Evolutionary conservation across 208 protist genomes (phyloP), one percentile per base, ranked within the genome.

Genomic region (Porcisia hertigi): DNA sequence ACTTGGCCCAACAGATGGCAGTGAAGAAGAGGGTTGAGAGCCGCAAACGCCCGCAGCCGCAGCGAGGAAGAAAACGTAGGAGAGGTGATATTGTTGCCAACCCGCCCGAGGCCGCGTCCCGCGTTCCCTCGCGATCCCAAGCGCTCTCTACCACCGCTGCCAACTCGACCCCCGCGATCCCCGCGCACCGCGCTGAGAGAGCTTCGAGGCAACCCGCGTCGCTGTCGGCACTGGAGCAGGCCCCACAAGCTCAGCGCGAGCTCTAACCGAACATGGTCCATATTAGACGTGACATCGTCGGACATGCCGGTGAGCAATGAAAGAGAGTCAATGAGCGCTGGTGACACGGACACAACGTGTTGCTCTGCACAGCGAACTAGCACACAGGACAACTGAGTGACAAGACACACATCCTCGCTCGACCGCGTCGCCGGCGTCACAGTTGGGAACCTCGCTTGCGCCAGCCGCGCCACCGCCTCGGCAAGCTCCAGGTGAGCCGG

Each of bases 311-410:
- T 82, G 43, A 80, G 64, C 45, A 60, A 25, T 1, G 79, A 79
- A 14, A 88, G 64, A 25, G 71, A 41, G 16, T 53, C 53, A 23
- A 89, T 75, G 12, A 82, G 62, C 53, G 57, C 66, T 5, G 65
- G 77, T 1, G 80, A 74, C 57, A 86, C 54, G 9, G 67, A 57
- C 39, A 84, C 30, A 30, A 85, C 77, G 6, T 55, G 36, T 1
- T 83, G 83, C 57, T 77, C 76, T 1, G 80, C 84, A 66, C 86
- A 92, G 39, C 85, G 85, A 78, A 77, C 81, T 36, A 96, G 41
- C 58, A 96, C 85, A 1, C 84, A 73, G 49, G 93, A 80, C 18
- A 92, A 70, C 66, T 86, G 89, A 54, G 81, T 86, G 12, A 86
- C 52, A 25, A 90, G 52, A 62, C 78, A 79, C 49, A 67, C 39